Evolutionary conservation across 2,329 filamentous ascomycete species (phyloP).

Genomic region (Fusarium annulatum): DNA sequence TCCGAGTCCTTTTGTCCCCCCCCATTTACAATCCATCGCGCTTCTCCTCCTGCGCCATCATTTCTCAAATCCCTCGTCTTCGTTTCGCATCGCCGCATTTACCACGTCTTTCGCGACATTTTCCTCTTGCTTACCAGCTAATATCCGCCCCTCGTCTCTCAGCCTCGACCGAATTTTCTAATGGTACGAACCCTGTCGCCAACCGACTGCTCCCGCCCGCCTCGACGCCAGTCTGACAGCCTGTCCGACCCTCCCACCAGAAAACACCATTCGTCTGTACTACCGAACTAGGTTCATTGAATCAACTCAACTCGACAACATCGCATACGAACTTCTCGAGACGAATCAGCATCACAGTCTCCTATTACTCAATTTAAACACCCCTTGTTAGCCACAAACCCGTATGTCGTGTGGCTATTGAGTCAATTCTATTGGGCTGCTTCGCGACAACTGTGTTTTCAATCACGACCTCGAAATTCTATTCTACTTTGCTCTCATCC

Average conservation of each 20-base stretch:
- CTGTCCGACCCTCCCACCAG: conserved; percentile 35
- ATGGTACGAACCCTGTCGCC: conserved; percentile 34
- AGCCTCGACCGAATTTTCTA: conserved; percentile 38
- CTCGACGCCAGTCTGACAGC: conserved; percentile 34
- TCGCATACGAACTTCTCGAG: conserved; percentile 12
- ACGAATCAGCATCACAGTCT: background rate
- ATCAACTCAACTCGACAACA: conserved; percentile 20
- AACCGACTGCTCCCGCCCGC: conserved; percentile 31
- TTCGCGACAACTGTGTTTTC: conserved; percentile 25
- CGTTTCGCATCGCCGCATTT: conserved; percentile 15
- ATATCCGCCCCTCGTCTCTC: conserved; percentile 20
- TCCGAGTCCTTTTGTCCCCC: conserved; percentile 35
- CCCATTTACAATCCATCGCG: conserved; percentile 24
- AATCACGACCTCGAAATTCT: conserved; percentile 1
- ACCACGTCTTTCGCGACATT: conserved; percentile 20
- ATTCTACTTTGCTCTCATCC: background rate
- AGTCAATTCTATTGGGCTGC: conserved; percentile 19
- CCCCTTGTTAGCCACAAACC: background rate
- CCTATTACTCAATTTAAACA: background rate
- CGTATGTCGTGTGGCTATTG: conserved; percentile 35
- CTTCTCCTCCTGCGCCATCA: conserved; percentile 32
- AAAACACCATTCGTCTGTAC: conserved; percentile 29
- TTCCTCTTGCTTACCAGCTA: conserved; percentile 20
- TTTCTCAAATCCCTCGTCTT: conserved; percentile 25
- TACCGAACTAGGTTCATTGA: conserved; percentile 25